Evolutionary conservation across 768 basidiomycete genomes (phyloP), one percentile per base, ranked within the genome.

Genomic region (Hydnomerulius pinastri): DNA sequence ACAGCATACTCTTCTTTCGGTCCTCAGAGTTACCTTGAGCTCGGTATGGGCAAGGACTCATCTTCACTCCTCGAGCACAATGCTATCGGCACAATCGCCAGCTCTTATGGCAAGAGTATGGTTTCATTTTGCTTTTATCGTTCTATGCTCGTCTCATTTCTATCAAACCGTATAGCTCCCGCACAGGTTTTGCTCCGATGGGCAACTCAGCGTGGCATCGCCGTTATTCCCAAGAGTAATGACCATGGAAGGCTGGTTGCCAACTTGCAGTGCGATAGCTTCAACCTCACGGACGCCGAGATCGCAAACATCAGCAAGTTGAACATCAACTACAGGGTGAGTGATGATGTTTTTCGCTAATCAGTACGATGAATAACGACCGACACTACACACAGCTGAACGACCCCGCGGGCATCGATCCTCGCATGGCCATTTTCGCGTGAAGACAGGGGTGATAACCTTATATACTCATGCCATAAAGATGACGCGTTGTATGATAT

Each of bases 151-250:
- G 35, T 23, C 39, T 53, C 46, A 53, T 57, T 27, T 51, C 18
- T 33, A 28, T 23, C 8, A 51, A 40, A 51, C 51, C 13, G 48
- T 50, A 46, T 44, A 55, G 71, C 68, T 21, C 53, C 67, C 17
- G 86, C 87, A 6, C 87, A 91, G 66, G 79, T 91, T 20, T 70
- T 91, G 32, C 77, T 92, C 46, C 78, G 87, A 56, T 92, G 90
- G 90, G 81, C 87, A 2, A 86, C 85, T 12, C 86, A 90, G 60
- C 82, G 81, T 30, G 83, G 80, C 9, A 76, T 90, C 51, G 83
- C 84, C 28, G 83, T 91, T 38, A 80, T 92, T 53, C 90, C 90
- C 39, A 92, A 92, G 75, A 80, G 77, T 43, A 82, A 81, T 63
- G 58, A 73, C 55, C 43, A 54, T 4, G 52, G 62, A 7, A 73